Conservation (phyloP, 78 protist species). For the Dictyostelium citrinum region DNA sequence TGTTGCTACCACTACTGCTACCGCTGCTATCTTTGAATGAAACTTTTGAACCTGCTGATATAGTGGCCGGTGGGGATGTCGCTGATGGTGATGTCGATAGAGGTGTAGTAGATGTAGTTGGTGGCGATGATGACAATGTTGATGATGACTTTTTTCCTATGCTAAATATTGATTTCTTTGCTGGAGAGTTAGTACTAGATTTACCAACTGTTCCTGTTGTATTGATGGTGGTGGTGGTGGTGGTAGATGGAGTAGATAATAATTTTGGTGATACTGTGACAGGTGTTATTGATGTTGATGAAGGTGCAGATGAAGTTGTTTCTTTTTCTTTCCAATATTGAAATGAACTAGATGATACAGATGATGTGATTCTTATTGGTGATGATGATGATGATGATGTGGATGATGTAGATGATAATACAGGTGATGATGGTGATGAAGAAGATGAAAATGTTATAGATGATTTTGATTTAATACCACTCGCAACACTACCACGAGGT, state of each 20-base stretch:
- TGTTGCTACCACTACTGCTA: background rate
- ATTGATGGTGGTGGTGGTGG: background rate
- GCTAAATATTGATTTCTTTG: constrained; percentile 29
- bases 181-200: background rate
- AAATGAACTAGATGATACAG: constrained; percentile 38
- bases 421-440: background rate
- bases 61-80: background rate
- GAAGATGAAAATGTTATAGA: background rate
- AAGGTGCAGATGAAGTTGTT: background rate
- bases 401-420: background rate
- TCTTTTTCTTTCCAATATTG: constrained; percentile 68
- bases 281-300: background rate
- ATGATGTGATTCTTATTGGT: background rate
- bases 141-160: constrained; percentile 21
- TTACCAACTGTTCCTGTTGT: background rate
- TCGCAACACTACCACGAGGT: constrained; percentile 5
- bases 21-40: background rate
- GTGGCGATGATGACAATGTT: background rate
- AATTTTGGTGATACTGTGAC: background rate
- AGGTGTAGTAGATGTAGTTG: background rate
- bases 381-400: background rate
- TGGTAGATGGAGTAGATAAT: background rate
- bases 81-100: background rate
- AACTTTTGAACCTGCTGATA: constrained; percentile 10
- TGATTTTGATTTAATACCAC: constrained; percentile 7